phyloP scores from a whole-genome alignment of 441 rosid genomes.

The Gossypium schwendimanii region DNA sequence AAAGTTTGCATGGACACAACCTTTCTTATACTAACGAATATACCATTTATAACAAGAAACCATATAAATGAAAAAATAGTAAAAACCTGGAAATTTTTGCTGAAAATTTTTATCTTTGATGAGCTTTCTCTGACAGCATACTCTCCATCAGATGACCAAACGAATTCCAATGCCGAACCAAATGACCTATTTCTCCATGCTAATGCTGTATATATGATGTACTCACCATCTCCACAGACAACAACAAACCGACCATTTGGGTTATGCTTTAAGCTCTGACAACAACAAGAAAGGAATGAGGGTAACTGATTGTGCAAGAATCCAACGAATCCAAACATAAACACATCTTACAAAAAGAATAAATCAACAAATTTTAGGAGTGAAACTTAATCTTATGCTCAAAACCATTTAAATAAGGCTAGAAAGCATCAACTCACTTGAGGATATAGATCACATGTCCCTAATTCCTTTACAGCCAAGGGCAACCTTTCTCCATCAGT shows the following conservation, averaged over 20 bases:
- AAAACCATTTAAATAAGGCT: background rate
- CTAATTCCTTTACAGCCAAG: slow-evolving; percentile 93
- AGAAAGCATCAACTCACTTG: slow-evolving; percentile 56
- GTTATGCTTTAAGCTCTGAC: slow-evolving; percentile 93
- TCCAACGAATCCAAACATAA: background rate
- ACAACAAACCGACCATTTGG: slow-evolving; percentile 98
- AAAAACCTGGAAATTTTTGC: slow-evolving; percentile 87
- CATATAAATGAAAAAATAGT: slow-evolving; percentile 9
- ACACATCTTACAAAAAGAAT: background rate
- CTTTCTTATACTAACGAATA: background rate
- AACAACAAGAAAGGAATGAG: slow-evolving; percentile 6
- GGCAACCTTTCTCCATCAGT: slow-evolving; percentile 98
- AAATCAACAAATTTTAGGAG: background rate
- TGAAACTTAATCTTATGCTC: background rate
- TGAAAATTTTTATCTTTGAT: slow-evolving; percentile 85
- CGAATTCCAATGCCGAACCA: slow-evolving; percentile 94
- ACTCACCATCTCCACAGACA: slow-evolving; percentile 99
- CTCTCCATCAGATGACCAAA: slow-evolving; percentile 96
- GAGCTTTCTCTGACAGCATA: slow-evolving; percentile 97
- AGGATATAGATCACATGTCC: slow-evolving; percentile 97
- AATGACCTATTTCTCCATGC: slow-evolving; percentile 99
- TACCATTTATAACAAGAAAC: background rate
- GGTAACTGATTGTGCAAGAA: background rate
- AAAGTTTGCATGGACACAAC: background rate
- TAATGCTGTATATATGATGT: slow-evolving; percentile 90